Evolutionary conservation across 768 basidiomycete genomes (phyloP), one percentile per base, ranked within the genome.

Genomic region (Tulasnella sp.): DNA sequence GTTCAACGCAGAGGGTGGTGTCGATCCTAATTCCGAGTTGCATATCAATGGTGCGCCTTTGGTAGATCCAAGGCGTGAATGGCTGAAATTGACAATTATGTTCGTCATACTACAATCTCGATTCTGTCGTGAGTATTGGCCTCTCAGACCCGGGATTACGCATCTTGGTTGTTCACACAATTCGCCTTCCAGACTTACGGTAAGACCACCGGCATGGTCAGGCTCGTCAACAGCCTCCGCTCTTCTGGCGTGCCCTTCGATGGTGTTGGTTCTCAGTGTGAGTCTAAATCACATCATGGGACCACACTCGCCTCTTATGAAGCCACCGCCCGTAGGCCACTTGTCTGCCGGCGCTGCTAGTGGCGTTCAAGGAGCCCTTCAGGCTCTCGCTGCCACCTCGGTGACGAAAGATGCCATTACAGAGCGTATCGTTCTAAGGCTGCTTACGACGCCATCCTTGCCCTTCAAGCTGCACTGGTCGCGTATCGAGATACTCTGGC

Each of bases 1-100:
- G 17, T 78, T 77, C 71, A 62, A 70, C 59, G 73, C 75, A 25
- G 77, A 77, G 5, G 69, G 75, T 17, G 67, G 71, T 31, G 74
- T 75, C 6, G 78, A 80, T 65, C 69, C 73, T 25, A 71, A 62
- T 34, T 75, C 77, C 37, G 77, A 75, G 70, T 43, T 63, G 14
- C 62, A 61, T 45, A 61, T 63, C 58, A 59, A 59, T 34, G 56
- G 45, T 48, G 19, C 1, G 45, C 1, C 11, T n/a, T 2, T 4
- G 19, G 1, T 5, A 3, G 14, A 21, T 4, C n/a, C 25, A 29
- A 31, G 7, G n/a, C 7, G 15, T 27, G 8, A 31, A 31, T n/a
- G 4, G 8, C 2, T 17, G 11, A n/a, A 31, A 1, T 7, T 5
- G 34, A 2, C 23, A 29, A 23, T 2, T 29, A 12, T 1, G 15